These are phyloP conservation scores for Polychaeton citri DNA, from an alignment of 2,329 filamentous ascomycete genomes.

Conservation along the genomic window DNA sequence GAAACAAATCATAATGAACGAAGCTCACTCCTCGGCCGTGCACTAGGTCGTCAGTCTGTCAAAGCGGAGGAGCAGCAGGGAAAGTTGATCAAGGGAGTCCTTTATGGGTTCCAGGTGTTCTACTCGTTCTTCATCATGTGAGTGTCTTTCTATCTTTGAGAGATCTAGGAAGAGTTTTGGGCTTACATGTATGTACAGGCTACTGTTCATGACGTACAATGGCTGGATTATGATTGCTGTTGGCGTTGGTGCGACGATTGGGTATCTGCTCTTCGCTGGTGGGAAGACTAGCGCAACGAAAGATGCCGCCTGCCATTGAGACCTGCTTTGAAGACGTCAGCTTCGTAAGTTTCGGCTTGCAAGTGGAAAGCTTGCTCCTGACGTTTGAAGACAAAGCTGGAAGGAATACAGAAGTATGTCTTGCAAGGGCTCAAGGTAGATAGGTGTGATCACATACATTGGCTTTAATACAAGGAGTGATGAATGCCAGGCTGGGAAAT, in stretches of 20 bases:
- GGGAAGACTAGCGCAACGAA: constrained; percentile 51
- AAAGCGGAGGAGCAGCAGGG: constrained; percentile 48
- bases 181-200: constrained; percentile 40
- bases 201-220: constrained; percentile 99
- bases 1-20: constrained; percentile 30
- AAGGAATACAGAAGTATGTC: too few species aligned
- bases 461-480: too few species aligned
- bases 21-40: constrained; percentile 55
- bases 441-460: too few species aligned
- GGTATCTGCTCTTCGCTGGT: constrained; percentile 70
- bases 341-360: too few species aligned
- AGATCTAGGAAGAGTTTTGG: neutral
- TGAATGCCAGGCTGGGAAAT: too few species aligned
- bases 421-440: too few species aligned
- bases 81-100: constrained; percentile 62
- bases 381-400: too few species aligned
- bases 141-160: constrained; percentile 33
- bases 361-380: too few species aligned
- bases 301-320: constrained; percentile 80
- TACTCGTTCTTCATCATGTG: constrained; percentile 99
- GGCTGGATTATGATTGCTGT: constrained; percentile 94
- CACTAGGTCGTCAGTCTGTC: constrained; percentile 53
- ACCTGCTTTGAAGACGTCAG: too few species aligned
- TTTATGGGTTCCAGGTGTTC: constrained; percentile 92
- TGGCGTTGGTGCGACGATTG: constrained; percentile 74